Base-by-base conservation (phyloP, 2,329 filamentous ascomycete species). In the Penicillium sp. region DNA sequence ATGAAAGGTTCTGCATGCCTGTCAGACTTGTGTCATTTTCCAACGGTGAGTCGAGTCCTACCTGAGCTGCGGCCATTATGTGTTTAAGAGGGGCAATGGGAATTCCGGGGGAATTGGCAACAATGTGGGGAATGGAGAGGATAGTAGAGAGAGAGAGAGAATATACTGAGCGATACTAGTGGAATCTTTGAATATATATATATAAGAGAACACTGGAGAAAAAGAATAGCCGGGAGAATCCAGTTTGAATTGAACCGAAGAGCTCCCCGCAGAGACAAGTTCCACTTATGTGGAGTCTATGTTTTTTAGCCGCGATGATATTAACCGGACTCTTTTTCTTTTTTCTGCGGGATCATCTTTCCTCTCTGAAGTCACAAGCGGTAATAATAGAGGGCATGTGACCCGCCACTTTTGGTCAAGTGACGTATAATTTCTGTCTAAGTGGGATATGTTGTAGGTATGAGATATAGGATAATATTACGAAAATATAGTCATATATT, bases 1-100 rank as follows among this genome's bases (percentile, higher is more conserved):
- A 94, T 53, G 90, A 94, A 65, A 88, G 85, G 76, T 94, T 94
- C 89, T 91, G 65, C 10, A 31, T 27, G 11, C 10, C 5, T 43
- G 33, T 55, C 53, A 55, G 52, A 44, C 19, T 23, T 38, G 19
- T 19, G 15, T 48, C 43, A 16, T 27, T 19, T 27, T 25, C 16
- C 16, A 10, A 9, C n/a, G 3, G 5, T 16, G 23, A 33, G 10
- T 36, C 16, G 36, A 19, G 44, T 45, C 49, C 13, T 65, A 68
- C 66, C 64, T 69, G 51, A 13, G 65, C 54, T 33, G 66, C 62
- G 33, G 58, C 36, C 50, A 63, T 57, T 43, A 33, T 44, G n/a
- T 48, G 11, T 49, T 40, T 31, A 2, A n/a, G 39, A 36, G 33
- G 45, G 23, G 36, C 5, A 16, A 27, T 25, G 8, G 29, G 19